Evolutionary conservation across 352 stramenopile species (phyloP), one percentile per base, ranked within the genome.

Genomic region (Pythium folliculosum): DNA sequence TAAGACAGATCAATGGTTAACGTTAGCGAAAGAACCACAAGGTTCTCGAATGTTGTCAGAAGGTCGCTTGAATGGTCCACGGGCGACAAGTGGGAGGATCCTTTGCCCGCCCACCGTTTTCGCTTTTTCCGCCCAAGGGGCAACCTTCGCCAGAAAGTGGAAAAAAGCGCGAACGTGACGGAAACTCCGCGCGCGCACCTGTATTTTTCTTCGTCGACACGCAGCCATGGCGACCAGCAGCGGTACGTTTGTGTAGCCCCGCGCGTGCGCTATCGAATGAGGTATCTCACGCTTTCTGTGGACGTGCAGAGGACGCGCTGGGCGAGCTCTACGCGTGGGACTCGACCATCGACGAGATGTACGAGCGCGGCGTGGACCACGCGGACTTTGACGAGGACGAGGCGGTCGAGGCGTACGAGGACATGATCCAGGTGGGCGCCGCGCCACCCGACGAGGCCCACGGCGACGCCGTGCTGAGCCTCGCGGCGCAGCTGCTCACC

Each of bases 241-340:
- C 45, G 66, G 66, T 72, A 68, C 47, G 60, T 65, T 45, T 17
- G 38, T 40, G 40, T 61, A 37, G 22, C n/a, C 0, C 25, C 40
- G 19, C 12, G 30, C 38, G 19, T 60, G 5, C 25, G 23, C 35
- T 57, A 32, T 60, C 51, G 58, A 65, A 63, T 63, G 44, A 53
- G 51, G 2, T 19, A 16, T 63, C 43, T 67, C 37, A 58, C 35
- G 19, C 22, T 47, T 16, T 60, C 17, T 49, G 7, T 16, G 1
- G 44, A 25, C 30, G 16, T 7, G 25, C 47, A 74, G 75, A 73
- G 59, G 81, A 92, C 45, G 67, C 75, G 63, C 67, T 92, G 54
- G 73, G 72, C 58, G 79, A 88, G 60, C 61, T 93, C n/a, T 91
- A 91, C 65, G 72, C 60, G 14, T 90, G 81, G 79, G 84, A 93